Percentiles rank a stretch among this genome's conserved stretches.
phyloP scores from a whole-genome alignment of 1,284 basidiomycete genomes.

The Irpex sp. region DNA sequence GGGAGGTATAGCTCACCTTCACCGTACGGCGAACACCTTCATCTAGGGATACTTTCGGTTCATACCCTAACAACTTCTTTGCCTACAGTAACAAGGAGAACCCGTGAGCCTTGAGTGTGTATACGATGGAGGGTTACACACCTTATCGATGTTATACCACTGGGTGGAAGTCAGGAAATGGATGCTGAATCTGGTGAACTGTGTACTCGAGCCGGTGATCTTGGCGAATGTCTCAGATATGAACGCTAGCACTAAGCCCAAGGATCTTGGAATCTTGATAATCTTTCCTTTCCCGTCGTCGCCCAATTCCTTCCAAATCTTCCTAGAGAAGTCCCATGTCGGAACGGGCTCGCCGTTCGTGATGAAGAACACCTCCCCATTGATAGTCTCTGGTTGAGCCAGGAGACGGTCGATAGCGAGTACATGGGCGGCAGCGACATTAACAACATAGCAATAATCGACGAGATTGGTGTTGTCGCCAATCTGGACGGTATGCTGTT shows the following conservation, averaged over 20 bases:
- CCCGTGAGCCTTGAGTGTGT: not conserved
- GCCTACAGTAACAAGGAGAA: not conserved
- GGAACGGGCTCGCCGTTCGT: slow-evolving; percentile 94
- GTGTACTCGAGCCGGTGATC: not conserved
- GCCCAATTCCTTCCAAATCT: slow-evolving; percentile 59
- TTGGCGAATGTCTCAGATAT: not conserved
- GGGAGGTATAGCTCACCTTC: not conserved
- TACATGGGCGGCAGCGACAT: slow-evolving; percentile 91
- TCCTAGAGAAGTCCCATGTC: slow-evolving; percentile 93
- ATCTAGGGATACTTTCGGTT: slow-evolving; percentile 2
- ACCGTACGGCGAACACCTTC: not conserved
- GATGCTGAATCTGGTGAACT: slow-evolving; percentile 5
- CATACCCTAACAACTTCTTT: not conserved
- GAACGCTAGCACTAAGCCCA: not conserved
- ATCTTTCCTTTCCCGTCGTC: not conserved
- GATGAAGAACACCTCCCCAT: slow-evolving; percentile 92
- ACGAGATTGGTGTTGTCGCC: slow-evolving; percentile 92
- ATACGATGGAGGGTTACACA: not conserved
- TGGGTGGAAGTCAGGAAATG: slow-evolving; percentile 3
- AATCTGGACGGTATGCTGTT: slow-evolving; percentile 90
- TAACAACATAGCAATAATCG: slow-evolving; percentile 97
- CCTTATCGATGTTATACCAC: slow-evolving; percentile 9
- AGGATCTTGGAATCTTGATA: slow-evolving; percentile 1
- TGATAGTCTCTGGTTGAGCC: slow-evolving; percentile 51
- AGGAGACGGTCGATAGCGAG: slow-evolving; percentile 81